A percentile compares a stretch with the other conserved stretches of the same genome.
These are phyloP conservation scores for Penicillium angulare DNA, from an alignment of 495 filamentous ascomycete genomes.

Conservation along the genomic window DNA sequence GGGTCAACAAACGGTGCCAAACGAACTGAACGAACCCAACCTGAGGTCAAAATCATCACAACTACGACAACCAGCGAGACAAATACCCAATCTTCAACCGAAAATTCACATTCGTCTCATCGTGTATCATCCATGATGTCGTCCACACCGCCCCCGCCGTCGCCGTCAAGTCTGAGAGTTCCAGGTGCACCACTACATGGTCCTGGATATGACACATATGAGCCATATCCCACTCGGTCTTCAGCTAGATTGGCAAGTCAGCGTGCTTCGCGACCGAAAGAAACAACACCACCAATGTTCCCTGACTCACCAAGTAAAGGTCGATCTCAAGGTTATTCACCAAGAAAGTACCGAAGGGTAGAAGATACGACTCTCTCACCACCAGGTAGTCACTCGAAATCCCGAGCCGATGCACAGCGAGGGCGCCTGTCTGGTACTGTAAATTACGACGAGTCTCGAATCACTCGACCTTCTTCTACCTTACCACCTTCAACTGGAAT, in stretches of 20 bases:
- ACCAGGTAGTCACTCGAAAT: not conserved
- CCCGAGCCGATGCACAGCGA: not conserved
- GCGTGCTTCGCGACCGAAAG: constrained; percentile 30
- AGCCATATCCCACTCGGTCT: constrained; percentile 59
- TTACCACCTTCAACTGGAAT: not conserved
- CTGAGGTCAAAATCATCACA: not conserved
- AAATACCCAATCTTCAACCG: not conserved
- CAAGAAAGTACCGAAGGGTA: constrained; percentile 15
- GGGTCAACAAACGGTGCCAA: not conserved
- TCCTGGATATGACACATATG: constrained; percentile 63
- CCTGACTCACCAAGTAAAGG: constrained; percentile 16
- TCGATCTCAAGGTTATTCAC: constrained; percentile 13
- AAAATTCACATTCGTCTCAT: no score
- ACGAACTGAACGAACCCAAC: not conserved
- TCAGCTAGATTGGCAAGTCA: constrained; percentile 49
- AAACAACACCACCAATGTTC: constrained; percentile 39
- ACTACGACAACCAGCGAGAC: not conserved
- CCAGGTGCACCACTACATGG: constrained; percentile 75
- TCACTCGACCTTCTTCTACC: constrained; percentile 11
- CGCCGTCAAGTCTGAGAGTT: constrained; percentile 50
- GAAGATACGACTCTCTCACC: constrained; percentile 8
- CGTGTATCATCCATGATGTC: not conserved
- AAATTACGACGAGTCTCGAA: not conserved
- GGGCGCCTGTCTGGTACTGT: not conserved
- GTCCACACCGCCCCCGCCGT: constrained; percentile 63